Conservation (phyloP, 2,329 filamentous ascomycete genomes). For the Fusarium longipes region DNA sequence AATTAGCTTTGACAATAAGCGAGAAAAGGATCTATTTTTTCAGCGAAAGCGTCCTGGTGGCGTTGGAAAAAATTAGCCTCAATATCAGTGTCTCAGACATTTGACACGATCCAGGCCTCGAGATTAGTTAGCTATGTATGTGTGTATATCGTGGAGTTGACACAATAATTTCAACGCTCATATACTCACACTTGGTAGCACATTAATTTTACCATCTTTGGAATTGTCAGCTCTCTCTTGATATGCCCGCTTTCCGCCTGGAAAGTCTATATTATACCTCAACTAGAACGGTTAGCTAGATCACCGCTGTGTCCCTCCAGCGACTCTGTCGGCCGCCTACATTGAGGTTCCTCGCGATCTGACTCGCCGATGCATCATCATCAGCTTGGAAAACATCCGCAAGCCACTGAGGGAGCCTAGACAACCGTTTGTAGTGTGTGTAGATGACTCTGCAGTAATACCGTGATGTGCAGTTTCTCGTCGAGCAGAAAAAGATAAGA, state of each 20-base stretch:
- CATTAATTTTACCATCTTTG: background rate
- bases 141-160: too few relatives aligned
- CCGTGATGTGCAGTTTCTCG: background rate
- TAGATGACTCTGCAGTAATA: background rate
- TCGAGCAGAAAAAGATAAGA: background rate
- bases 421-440: background rate
- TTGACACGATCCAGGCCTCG: constrained; percentile 4
- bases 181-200: background rate
- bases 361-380: background rate
- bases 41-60: constrained; percentile 14
- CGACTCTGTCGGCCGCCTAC: constrained; percentile 5
- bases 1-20: constrained; percentile 2
- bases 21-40: background rate
- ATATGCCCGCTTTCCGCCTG: background rate
- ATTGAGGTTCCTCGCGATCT: background rate
- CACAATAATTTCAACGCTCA: constrained; percentile 2
- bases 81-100: constrained; percentile 17
- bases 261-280: background rate
- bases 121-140: background rate
- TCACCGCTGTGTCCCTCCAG: background rate
- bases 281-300: constrained; percentile 13
- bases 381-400: background rate
- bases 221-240: background rate
- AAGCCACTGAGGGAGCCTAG: background rate
- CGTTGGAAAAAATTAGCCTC: constrained; percentile 7